Evolutionary conservation across 192 early-diverging fungal species (phyloP), one percentile per base, ranked within the genome.

Genomic region (Coemansia sp.): DNA sequence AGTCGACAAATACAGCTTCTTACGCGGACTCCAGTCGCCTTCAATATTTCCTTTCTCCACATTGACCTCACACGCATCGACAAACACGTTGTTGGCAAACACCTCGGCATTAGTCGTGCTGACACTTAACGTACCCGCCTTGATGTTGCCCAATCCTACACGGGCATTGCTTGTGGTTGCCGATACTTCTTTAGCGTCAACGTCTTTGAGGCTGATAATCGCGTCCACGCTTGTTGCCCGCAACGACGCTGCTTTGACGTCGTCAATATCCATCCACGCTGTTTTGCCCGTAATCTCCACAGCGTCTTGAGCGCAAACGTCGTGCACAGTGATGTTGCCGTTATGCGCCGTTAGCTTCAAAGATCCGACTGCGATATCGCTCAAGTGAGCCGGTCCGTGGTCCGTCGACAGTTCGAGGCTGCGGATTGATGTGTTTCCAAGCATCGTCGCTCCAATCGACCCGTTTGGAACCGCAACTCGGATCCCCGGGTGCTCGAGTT

Each of bases 221-320:
- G 78, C 78, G 50, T 81, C 73, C 14, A 69, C 55, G 62, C 73
- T 81, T 37, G 61, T 45, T 45, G 66, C 73, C 23, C 50, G 38
- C 20, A 75, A 37, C 0, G 27, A 24, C 13, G 37, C 48, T 13
- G 78, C 65, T 16, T 61, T 60, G 23, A 81, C 49, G 24, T 81
- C 73, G 57, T 81, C 78, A 61, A 81, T 72, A 35, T 81, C 78
- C 69, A 81, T 81, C 78, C 78, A 81, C 7, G 78, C 78, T 1
- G 65, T 61, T 22, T 72, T 59, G 13, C 73, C 72, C 12, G 52
- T 38, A 48, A 81, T 63, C 11, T 69, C 64, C n/a, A 75, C 60
- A 6, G 55, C 47, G 2, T 48, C 49, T 37, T 65, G 47, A 9
- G 69, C 57, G 9, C 63, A 66, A 6, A 75, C 54, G 11, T 81